A percentile compares a stretch with the other conserved stretches of the same genome.
Evolutionary conservation across 2,329 filamentous ascomycete species (phyloP).

Genomic region (Lachnellula cervina): DNA sequence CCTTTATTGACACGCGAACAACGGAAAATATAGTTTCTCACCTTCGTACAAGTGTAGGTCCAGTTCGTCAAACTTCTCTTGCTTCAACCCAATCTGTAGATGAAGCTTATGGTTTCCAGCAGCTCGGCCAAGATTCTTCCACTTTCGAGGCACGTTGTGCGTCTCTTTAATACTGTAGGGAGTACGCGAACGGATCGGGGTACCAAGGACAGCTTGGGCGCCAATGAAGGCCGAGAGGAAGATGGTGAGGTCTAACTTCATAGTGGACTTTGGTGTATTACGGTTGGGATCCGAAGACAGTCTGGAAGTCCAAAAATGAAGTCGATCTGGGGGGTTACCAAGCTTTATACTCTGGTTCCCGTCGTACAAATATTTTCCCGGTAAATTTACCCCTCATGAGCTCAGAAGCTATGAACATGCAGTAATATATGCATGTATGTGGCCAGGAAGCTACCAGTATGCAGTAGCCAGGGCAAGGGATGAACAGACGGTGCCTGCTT

Average conservation of each 20-base stretch:
- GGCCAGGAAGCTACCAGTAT: neutral
- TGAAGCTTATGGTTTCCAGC: constrained; percentile 44
- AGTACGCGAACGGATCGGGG: constrained; percentile 35
- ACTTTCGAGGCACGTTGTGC: constrained; percentile 47
- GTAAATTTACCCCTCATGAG: neutral
- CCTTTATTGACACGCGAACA: neutral
- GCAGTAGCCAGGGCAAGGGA: neutral
- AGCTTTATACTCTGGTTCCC: no score
- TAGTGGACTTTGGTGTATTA: neutral
- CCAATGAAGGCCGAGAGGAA: neutral
- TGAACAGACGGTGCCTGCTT: neutral
- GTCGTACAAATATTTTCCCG: no score
- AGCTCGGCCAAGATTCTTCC: constrained; percentile 43
- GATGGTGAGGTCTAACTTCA: constrained; percentile 1
- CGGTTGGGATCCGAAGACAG: neutral
- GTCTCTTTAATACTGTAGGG: constrained; percentile 50
- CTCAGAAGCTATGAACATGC: neutral
- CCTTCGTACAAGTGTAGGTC: constrained; percentile 50
- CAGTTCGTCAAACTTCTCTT: constrained; percentile 48
- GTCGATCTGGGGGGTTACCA: no score
- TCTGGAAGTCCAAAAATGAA: no score
- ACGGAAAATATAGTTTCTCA: constrained; percentile 16
- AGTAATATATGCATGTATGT: neutral
- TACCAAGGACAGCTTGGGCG: constrained; percentile 1
- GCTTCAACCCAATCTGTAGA: constrained; percentile 54